phyloP scores from a whole-genome alignment of 139 green algal genomes.

The Chlorella sp. region DNA sequence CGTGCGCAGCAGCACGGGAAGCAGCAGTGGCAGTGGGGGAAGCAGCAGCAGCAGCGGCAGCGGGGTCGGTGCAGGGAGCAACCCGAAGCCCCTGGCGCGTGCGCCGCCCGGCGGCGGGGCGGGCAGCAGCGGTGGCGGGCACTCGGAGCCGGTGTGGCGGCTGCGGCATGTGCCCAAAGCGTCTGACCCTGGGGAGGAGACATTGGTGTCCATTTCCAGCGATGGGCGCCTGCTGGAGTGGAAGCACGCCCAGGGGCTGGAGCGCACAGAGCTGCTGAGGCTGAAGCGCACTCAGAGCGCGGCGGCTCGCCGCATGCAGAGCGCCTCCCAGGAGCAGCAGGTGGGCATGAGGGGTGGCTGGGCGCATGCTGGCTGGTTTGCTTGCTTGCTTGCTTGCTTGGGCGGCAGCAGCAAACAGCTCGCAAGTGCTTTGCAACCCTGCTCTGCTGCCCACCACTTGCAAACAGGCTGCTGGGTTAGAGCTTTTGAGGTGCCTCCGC shows the following conservation, averaged over 20 bases:
- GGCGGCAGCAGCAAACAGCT: neutral
- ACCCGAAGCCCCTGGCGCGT: neutral
- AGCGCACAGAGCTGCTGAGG: constrained; percentile 83
- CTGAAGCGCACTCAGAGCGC: constrained; percentile 70
- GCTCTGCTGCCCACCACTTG: neutral
- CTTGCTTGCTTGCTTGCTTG: no score
- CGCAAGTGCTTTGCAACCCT: neutral
- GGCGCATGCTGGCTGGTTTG: no score
- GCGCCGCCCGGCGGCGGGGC: neutral
- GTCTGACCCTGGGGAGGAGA: constrained; percentile 72
- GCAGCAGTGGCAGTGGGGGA: neutral
- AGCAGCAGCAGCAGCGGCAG: neutral
- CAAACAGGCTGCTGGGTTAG: neutral
- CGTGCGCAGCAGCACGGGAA: constrained; percentile 36
- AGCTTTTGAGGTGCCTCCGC: neutral
- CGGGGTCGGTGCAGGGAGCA: neutral
- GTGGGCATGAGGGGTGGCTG: neutral
- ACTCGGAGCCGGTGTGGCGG: constrained; percentile 82
- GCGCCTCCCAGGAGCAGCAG: neutral
- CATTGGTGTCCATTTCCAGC: constrained; percentile 86
- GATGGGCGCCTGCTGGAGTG: constrained; percentile 69
- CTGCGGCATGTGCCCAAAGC: constrained; percentile 79
- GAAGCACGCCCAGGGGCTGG: constrained; percentile 68
- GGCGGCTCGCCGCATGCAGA: constrained; percentile 14
- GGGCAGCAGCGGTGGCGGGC: constrained; percentile 48